Evolutionary conservation across 345 rosid species (phyloP).

Genomic region (Physaria fendleri): DNA sequence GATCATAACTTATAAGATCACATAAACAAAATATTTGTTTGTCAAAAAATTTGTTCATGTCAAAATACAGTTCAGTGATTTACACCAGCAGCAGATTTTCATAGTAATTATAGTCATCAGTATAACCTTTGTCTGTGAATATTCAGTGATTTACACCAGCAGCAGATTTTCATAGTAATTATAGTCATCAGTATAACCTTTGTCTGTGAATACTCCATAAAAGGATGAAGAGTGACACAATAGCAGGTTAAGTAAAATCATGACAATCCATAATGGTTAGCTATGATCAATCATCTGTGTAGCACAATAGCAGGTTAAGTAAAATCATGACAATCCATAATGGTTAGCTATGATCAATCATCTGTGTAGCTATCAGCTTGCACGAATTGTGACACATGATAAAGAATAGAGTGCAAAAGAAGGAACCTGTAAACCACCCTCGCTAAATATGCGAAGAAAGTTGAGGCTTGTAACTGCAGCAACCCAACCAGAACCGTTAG

Average conservation of each 20-base stretch:
- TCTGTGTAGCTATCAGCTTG: constrained; percentile 6
- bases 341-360: not conserved
- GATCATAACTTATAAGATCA: not conserved
- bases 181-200: not conserved
- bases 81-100: not conserved
- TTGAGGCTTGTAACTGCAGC: constrained; percentile 92
- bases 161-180: not conserved
- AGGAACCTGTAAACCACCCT: constrained; percentile 94
- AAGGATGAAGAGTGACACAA: not conserved
- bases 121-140: too few species aligned
- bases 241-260: not conserved
- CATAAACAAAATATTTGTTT: not conserved
- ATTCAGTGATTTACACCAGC: not conserved
- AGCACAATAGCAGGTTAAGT: not conserved
- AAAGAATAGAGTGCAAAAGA: constrained; percentile 6
- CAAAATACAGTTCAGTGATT: not conserved
- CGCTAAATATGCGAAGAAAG: constrained; percentile 75
- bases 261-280: not conserved
- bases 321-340: not conserved
- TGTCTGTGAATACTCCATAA: not conserved
- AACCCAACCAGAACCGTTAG: constrained; percentile 82
- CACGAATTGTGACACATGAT: not conserved
- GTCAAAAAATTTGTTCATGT: not conserved
- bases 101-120: not conserved
- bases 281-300: not conserved